Conservation (phyloP, 2,329 filamentous ascomycete species). For the Sporothrix brunneoviolacea region DNA sequence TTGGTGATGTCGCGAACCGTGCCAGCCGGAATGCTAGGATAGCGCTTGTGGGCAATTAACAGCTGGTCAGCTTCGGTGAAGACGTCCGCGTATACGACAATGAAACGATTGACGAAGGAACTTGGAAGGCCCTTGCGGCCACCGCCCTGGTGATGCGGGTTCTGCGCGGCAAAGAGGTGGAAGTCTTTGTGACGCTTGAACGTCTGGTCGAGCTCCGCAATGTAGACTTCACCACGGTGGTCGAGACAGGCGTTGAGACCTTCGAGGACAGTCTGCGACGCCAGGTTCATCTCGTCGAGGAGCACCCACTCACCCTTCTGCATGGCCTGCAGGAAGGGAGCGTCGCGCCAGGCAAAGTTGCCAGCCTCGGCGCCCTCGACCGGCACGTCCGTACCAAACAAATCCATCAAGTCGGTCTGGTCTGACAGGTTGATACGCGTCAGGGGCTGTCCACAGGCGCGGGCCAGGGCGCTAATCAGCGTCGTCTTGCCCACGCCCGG, state of each 20-base stretch:
- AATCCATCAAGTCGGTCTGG: conserved; percentile 93
- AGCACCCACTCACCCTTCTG: conserved; percentile 95
- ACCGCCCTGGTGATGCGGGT: conserved; percentile 94
- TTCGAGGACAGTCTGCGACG: conserved; percentile 92
- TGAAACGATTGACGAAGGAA: conserved; percentile 97
- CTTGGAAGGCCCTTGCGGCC: conserved; percentile 89
- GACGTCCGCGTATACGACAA: conserved; percentile 92
- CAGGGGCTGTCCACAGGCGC: conserved; percentile 70
- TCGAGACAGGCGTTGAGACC: conserved; percentile 95
- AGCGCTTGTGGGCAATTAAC: conserved; percentile 73
- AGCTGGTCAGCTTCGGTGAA: conserved; percentile 76
- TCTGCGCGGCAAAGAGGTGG: conserved; percentile 93
- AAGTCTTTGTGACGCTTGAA: conserved; percentile 87
- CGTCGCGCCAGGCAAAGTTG: conserved; percentile 91
- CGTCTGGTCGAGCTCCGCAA: conserved; percentile 89
- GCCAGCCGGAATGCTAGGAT: conserved; percentile 53
- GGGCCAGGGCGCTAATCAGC: conserved; percentile 76
- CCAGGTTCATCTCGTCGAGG: conserved; percentile 97
- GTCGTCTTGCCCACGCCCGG: conserved; percentile 99
- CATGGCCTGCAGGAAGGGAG: conserved; percentile 93
- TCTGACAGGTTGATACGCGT: conserved; percentile 96
- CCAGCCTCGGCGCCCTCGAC: conserved; percentile 88
- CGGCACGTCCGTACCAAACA: conserved; percentile 94
- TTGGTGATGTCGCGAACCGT: conserved; percentile 63
- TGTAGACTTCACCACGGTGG: conserved; percentile 90